phyloP scores from a whole-genome alignment of 208 protist species.

The Leptomonas pyrrhocoris region DNA sequence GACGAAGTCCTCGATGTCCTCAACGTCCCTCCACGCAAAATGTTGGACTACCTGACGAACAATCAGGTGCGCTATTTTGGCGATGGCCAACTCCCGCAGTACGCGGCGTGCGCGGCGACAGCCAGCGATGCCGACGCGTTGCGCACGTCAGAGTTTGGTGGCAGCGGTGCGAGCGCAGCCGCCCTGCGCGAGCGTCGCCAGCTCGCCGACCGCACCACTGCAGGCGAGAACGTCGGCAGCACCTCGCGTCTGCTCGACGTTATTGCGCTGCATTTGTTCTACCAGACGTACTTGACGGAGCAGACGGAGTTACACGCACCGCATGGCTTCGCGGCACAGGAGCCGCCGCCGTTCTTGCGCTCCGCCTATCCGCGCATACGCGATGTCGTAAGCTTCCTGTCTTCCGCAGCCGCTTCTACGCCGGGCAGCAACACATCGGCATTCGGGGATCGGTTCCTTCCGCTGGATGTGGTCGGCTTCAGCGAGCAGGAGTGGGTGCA shows the following conservation, averaged over 20 bases:
- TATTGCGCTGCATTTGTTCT: constrained; percentile 53
- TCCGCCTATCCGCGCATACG: constrained; percentile 67
- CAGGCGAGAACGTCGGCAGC: constrained; percentile 43
- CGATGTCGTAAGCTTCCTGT: constrained; percentile 11
- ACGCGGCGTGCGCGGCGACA: constrained; percentile 50
- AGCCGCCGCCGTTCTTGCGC: constrained; percentile 64
- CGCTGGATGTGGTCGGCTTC: not conserved
- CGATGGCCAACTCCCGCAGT: constrained; percentile 53
- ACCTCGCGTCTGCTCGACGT: constrained; percentile 41
- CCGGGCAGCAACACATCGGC: no score
- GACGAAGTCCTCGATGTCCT: constrained; percentile 49
- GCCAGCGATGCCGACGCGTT: constrained; percentile 61
- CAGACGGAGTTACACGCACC: constrained; percentile 64
- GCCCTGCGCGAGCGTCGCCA: constrained; percentile 33
- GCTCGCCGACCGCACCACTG: constrained; percentile 43
- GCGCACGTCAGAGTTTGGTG: constrained; percentile 37
- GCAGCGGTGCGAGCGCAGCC: constrained; percentile 14
- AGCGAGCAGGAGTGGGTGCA: constrained; percentile 35
- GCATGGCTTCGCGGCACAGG: constrained; percentile 55
- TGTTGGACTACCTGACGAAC: constrained; percentile 77
- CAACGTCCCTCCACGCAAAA: constrained; percentile 64
- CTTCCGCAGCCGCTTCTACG: not conserved
- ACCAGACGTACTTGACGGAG: constrained; percentile 42
- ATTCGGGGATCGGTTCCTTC: no score
- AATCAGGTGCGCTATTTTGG: constrained; percentile 75